Conservation (phyloP, 2,329 filamentous ascomycete genomes). For the Xylaria arbuscula region DNA sequence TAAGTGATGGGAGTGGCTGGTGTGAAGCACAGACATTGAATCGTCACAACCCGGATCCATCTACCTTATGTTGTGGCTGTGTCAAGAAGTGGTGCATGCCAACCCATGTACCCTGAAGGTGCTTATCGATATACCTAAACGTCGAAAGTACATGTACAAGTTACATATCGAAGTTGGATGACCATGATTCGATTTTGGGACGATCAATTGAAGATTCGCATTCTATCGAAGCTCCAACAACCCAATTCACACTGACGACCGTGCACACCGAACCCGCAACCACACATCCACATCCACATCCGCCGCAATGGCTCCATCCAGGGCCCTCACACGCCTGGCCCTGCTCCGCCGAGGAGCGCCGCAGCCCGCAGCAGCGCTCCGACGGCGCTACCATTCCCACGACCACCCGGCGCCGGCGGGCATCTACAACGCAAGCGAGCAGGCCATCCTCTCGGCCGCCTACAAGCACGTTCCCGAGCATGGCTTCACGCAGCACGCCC, state of each 20-base stretch:
- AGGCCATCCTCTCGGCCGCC: conserved; percentile 82
- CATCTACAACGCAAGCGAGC: conserved; percentile 76
- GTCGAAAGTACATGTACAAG: no score
- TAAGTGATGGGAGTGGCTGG: no score
- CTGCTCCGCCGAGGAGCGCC: conserved; percentile 26
- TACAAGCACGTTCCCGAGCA: conserved; percentile 80
- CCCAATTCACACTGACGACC: no score
- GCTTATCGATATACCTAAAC: no score
- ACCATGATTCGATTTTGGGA: background rate
- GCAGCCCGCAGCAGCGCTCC: conserved; percentile 9
- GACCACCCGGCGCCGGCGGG: conserved; percentile 70
- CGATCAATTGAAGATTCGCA: background rate
- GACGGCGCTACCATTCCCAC: conserved; percentile 74
- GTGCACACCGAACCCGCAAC: no score
- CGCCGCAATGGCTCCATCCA: conserved; percentile 46
- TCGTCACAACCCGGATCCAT: no score
- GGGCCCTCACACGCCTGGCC: conserved; percentile 41
- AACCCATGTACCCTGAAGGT: no score
- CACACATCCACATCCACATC: background rate
- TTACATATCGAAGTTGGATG: background rate
- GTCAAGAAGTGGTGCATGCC: no score
- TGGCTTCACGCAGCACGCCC: conserved; percentile 81
- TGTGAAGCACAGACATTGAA: no score
- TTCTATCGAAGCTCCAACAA: background rate
- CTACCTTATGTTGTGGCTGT: no score